Evolutionary conservation across 2,329 filamentous ascomycete genomes (phyloP), one percentile per base, ranked within the genome.

Genomic region (Cladophialophora bantiana): DNA sequence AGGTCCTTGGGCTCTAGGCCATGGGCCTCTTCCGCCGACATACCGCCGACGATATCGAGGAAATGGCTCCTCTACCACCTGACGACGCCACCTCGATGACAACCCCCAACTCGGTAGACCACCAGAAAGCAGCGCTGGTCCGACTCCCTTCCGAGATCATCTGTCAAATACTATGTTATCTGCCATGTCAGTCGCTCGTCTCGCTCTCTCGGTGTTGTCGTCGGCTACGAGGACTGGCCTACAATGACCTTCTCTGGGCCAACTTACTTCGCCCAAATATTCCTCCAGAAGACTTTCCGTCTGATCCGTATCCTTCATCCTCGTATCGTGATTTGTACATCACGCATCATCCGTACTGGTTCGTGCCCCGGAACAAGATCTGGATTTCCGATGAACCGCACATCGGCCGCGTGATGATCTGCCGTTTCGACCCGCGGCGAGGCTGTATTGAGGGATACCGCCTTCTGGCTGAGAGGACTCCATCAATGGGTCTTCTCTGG

Each of bases 321-420:
- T 88, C 83, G 31, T 97, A 89, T 78, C 87, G 86, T 65, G 84
- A 90, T 32, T 85, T 97, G 2, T 97, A 91, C 76, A 81, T 85
- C 50, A 84, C 88, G 20, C 91, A 95, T 75, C 86, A 95, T 70
- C 89, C 90, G 0, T 88, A 89, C 73, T 97, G 94, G 94, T 97
- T 96, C 74, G 82, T 97, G 0, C 84, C 91, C 0, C 88, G 86
- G 59, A 83, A 91, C 75, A 94, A 91, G 77, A 82, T 97, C 70
- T 97, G 94, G 94, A 94, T 97, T 74, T 86, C 88, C 66, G 92
- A 97, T 77, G 84, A 83, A 1, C 85, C 89, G 35, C 84, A 92
- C 56, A 89, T 86, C 1, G 94, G 94, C 0, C 90, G 90, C 75
- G 78, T 97, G 50, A 84, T 96, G 32, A 75, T 97, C 45, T 84